Percentiles rank a stretch among this genome's conserved stretches.
Conservation (phyloP, 139 green algal genomes). For the Micractinium conductrix region DNA sequence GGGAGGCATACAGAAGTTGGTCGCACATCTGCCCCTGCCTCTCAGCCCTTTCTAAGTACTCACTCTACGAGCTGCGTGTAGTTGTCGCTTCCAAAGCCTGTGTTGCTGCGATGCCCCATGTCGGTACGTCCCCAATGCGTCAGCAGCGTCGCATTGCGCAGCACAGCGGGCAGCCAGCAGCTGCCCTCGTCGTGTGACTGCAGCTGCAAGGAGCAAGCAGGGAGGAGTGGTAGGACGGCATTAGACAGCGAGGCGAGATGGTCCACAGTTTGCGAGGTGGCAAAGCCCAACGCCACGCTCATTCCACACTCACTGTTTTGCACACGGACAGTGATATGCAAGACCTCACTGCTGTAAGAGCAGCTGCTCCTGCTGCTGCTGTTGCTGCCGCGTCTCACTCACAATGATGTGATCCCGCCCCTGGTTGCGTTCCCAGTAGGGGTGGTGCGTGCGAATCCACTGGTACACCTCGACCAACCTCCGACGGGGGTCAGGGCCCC, state of each 20-base stretch:
- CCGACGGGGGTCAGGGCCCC: no score
- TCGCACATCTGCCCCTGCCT: no score
- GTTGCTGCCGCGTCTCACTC: not conserved
- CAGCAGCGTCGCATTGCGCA: slow-evolving; percentile 49
- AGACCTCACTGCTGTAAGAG: no score
- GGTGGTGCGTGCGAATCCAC: slow-evolving; percentile 50
- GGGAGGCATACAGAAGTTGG: no score
- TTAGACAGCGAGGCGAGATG: no score
- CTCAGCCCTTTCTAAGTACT: no score
- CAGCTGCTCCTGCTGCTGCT: no score
- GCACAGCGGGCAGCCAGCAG: slow-evolving; percentile 54
- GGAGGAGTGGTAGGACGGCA: no score
- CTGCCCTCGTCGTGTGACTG: slow-evolving; percentile 56
- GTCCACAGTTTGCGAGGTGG: no score
- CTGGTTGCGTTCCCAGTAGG: slow-evolving; percentile 62
- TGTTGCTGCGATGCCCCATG: slow-evolving; percentile 7
- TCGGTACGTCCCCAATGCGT: slow-evolving; percentile 56
- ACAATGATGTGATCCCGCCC: slow-evolving; percentile 70
- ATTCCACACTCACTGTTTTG: no score
- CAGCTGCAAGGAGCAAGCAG: slow-evolving; percentile 2
- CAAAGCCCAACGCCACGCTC: no score
- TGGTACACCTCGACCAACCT: slow-evolving; percentile 41
- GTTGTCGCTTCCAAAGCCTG: not conserved
- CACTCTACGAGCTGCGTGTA: not conserved
- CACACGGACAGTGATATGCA: no score